These are phyloP conservation scores for Clonostachys sp. DNA, from an alignment of 2,329 filamentous ascomycete genomes.

Conservation along the genomic window DNA sequence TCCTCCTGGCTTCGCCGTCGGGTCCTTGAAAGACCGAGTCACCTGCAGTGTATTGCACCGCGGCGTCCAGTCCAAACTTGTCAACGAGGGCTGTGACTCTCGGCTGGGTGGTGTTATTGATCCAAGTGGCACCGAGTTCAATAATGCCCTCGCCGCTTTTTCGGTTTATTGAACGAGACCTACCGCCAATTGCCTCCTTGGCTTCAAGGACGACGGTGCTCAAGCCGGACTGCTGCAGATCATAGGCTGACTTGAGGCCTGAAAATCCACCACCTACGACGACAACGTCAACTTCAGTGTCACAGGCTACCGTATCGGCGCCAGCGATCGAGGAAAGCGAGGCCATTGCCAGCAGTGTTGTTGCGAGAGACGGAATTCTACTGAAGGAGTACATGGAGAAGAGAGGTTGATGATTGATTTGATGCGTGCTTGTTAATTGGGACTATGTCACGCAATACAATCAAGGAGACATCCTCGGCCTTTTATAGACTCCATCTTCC, in stretches of 20 bases:
- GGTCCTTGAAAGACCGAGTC: slow-evolving; percentile 2
- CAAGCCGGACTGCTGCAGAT: slow-evolving; percentile 1
- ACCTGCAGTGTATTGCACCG: slow-evolving; percentile 5
- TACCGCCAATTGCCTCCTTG: slow-evolving; percentile 3
- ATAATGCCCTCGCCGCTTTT: slow-evolving; percentile 3
- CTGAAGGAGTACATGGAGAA: too few relatives aligned
- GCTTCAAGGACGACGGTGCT: slow-evolving; percentile 2
- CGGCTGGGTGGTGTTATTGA: slow-evolving; percentile 7
- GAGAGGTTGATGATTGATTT: too few relatives aligned
- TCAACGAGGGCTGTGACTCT: slow-evolving; percentile 1
- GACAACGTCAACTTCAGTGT: slow-evolving; percentile 5
- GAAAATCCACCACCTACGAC: slow-evolving; percentile 7
- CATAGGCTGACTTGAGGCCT: slow-evolving; percentile 5
- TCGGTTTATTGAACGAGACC: slow-evolving; percentile 1
- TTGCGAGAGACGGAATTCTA: too few relatives aligned
- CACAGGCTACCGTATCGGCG: neutral
- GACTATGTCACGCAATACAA: too few relatives aligned
- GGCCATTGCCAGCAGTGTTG: too few relatives aligned
- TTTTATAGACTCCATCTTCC: too few relatives aligned
- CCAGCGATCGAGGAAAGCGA: too few relatives aligned
- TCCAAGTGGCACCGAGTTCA: slow-evolving; percentile 8
- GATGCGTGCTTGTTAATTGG: too few relatives aligned
- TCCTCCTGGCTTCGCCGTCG: neutral
- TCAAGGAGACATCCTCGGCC: too few relatives aligned
- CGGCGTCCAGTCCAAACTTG: slow-evolving; percentile 5